Evolutionary conservation across 495 filamentous ascomycete species (phyloP), one percentile per base, ranked within the genome.

Genomic region (Neohortaea acidophila): DNA sequence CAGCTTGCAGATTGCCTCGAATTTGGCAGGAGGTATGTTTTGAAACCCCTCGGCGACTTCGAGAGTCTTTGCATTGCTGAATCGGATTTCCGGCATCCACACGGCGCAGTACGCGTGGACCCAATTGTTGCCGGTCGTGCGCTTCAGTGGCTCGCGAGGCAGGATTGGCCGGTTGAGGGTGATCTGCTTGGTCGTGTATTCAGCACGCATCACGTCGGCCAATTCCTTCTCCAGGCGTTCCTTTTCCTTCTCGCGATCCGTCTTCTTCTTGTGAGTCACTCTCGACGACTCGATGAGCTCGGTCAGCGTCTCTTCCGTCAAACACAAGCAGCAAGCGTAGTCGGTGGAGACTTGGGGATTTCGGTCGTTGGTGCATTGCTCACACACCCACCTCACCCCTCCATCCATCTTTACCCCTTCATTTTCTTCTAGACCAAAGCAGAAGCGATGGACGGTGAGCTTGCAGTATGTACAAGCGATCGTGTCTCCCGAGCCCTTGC

Each of bases 111-210:
- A 70, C 20, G 94, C 83, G 53, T 99, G 89, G n/a, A 92, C 81
- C 89, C 89, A 99, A 50, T 96, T 94, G 58, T 94, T 94, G 41
- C 83, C 79, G 7, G 77, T 73, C 0, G 89, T 99, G 21, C 81
- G 69, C 63, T 99, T 99, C 37, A 99, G 59, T 2, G 89, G 77
- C 49, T 96, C 89, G 13, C 91, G 81, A 20, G 89, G 89, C 49
- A 80, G 70, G 17, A 78, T 59, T 3, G 91, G 86, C 33, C 84
- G 79, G 41, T 79, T 81, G 51, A 71, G 65, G 19, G 84, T 77
- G 51, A 81, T 73, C 56, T 99, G 91, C 48, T 72, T 73, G 52
- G 79, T 81, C 10, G 73, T 72, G 52, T 93, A 93, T 33, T 77
- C 73, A 14, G 83, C 77, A 36, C 75, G 78, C 1, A 73, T 77